Evolutionary conservation across 2,329 filamentous ascomycete species (phyloP).

Genomic region (Tolypocladium pustulatum): DNA sequence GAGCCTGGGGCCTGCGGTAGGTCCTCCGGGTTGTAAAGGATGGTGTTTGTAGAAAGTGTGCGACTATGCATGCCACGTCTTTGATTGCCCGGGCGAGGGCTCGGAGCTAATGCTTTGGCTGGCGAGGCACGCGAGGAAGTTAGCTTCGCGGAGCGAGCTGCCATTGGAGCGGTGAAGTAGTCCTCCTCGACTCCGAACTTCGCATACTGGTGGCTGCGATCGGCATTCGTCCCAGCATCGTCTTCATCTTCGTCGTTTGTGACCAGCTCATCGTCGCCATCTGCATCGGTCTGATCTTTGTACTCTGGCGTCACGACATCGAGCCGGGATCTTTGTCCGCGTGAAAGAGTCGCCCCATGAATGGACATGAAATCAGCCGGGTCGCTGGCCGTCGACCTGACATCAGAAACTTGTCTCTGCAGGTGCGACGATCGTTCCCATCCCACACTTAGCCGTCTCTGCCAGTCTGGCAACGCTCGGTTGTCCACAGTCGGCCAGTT

Average conservation of each 20-base stretch:
- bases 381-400: conserved; percentile 51
- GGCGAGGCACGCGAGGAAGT: conserved; percentile 23
- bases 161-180: conserved; percentile 44
- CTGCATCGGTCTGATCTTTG: conserved; percentile 64
- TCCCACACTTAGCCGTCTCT: conserved; percentile 41
- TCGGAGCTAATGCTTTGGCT: conserved; percentile 16
- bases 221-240: conserved; percentile 35
- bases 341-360: conserved; percentile 26
- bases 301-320: conserved; percentile 23
- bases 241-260: conserved; percentile 68
- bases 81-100: conserved; percentile 20
- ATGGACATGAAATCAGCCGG: conserved; percentile 52
- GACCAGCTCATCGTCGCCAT: conserved; percentile 82
- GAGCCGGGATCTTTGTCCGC: conserved; percentile 28
- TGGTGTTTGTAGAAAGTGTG: conserved; percentile 71
- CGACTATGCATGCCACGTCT: conserved; percentile 50
- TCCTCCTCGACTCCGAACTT: conserved; percentile 25
- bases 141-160: conserved; percentile 27
- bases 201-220: conserved; percentile 18
- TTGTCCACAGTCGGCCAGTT: conserved; percentile 41
- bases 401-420: conserved; percentile 38
- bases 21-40: conserved; percentile 66
- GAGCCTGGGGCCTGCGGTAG: conserved; percentile 24
- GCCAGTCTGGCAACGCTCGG: conserved; percentile 33
- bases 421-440: conserved; percentile 37